phyloP scores from a whole-genome alignment of 108 stramenopile species.

The Tribonema minus region DNA sequence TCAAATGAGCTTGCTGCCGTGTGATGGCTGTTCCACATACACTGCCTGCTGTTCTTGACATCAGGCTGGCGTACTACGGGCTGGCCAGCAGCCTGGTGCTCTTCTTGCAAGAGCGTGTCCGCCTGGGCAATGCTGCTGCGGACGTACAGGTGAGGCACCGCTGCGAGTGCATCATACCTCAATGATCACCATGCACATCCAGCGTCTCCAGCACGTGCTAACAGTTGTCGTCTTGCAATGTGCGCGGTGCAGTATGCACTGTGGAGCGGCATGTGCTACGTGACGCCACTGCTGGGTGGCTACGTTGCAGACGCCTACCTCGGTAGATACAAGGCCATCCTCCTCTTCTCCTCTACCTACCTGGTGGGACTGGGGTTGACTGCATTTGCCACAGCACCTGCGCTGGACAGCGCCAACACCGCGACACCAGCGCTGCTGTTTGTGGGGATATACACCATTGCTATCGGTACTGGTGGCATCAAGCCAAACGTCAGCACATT shows the following conservation, averaged over 20 bases:
- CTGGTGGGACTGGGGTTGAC: conserved; percentile 38
- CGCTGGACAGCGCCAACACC: not conserved
- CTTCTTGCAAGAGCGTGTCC: conserved; percentile 19
- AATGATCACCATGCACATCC: no score
- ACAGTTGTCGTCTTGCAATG: no score
- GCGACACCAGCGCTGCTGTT: conserved; percentile 3
- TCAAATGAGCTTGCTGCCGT: no score
- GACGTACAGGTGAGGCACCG: no score
- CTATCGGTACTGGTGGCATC: conserved; percentile 53
- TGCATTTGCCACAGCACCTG: not conserved
- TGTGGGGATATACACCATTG: conserved; percentile 39
- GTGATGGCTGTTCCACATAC: no score
- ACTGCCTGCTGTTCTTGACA: no score
- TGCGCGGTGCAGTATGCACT: conserved; percentile 52
- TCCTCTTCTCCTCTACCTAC: conserved; percentile 42
- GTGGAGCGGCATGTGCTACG: conserved; percentile 53
- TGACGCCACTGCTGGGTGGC: conserved; percentile 51
- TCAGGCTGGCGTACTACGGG: not conserved
- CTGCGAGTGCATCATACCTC: no score
- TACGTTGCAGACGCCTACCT: conserved; percentile 52
- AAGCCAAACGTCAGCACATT: conserved; percentile 56
- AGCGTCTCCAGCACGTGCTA: no score
- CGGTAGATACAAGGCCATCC: conserved; percentile 44
- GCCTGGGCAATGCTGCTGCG: conserved; percentile 45
- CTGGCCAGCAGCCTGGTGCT: conserved; percentile 4